phyloP scores from a whole-genome alignment of 768 basidiomycete species.

The Kwoniella heveanensis region DNA sequence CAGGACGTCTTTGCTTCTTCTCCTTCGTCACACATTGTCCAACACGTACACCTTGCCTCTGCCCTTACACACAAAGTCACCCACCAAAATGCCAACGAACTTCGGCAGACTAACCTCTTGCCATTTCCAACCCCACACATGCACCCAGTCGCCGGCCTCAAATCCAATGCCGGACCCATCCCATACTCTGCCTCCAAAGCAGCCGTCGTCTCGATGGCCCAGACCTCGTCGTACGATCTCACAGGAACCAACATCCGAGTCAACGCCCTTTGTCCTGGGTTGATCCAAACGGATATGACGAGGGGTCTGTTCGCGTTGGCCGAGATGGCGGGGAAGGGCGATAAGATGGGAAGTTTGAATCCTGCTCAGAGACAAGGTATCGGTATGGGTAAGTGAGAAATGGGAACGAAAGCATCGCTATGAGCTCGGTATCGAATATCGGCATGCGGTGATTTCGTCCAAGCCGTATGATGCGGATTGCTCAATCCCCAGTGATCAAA shows the following conservation, averaged over 20 bases:
- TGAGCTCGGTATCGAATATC: too few species aligned
- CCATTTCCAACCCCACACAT: too few species aligned
- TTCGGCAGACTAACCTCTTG: too few species aligned
- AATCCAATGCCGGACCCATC: slow-evolving; percentile 39
- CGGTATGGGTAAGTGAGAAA: slow-evolving; percentile 66
- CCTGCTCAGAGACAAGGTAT: slow-evolving; percentile 80
- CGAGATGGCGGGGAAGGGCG: slow-evolving; percentile 69
- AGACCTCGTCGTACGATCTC: slow-evolving; percentile 77
- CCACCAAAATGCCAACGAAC: too few species aligned
- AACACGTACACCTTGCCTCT: too few species aligned
- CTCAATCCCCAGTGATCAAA: too few species aligned
- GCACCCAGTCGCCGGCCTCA: slow-evolving; percentile 33
- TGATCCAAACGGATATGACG: slow-evolving; percentile 95
- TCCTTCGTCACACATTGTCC: too few species aligned
- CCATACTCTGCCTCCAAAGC: slow-evolving; percentile 90
- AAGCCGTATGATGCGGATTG: too few species aligned
- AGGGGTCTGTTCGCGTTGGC: slow-evolving; percentile 73
- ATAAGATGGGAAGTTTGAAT: slow-evolving; percentile 81
- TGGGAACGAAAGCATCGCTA: too few species aligned
- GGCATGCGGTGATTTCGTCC: too few species aligned
- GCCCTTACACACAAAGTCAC: too few species aligned
- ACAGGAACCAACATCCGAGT: slow-evolving; percentile 81
- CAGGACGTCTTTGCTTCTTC: too few species aligned
- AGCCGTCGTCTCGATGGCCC: slow-evolving; percentile 85
- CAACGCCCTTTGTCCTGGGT: slow-evolving; percentile 83